Conservation (phyloP, 73 alveolate species). For the Paramecium primaurelia region DNA sequence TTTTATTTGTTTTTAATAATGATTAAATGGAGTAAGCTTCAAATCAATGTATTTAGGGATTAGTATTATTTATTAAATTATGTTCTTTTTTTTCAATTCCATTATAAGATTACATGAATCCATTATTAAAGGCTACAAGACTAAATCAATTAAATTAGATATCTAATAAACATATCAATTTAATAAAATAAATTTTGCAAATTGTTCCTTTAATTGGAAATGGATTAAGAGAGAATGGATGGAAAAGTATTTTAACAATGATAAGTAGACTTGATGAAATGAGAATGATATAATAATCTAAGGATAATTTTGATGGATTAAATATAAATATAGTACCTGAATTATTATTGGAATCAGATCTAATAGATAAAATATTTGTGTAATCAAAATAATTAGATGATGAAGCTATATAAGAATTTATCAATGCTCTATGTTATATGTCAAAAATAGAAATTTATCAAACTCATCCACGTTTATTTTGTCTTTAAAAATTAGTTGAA, state of each 20-base stretch:
- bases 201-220: constrained; percentile 33
- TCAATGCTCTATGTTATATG: constrained; percentile 60
- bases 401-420: constrained; percentile 74
- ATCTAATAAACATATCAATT: not conserved
- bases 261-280: constrained; percentile 30
- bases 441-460: constrained; percentile 75
- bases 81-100: constrained; percentile 11
- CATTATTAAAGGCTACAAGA: not conserved
- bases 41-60: not conserved
- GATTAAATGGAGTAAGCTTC: not conserved
- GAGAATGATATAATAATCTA: not conserved
- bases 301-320: not conserved
- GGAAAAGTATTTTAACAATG: not conserved
- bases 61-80: not conserved
- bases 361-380: constrained; percentile 67
- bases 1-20: not conserved
- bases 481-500: constrained; percentile 75
- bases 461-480: constrained; percentile 70
- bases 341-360: constrained; percentile 53
- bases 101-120: not conserved
- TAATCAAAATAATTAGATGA: constrained; percentile 65
- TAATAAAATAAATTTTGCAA: not conserved
- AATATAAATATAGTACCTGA: not conserved
- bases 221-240: constrained; percentile 25
- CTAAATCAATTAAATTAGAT: not conserved